These are phyloP conservation scores for Amanita rubescens DNA, from an alignment of 768 basidiomycete species.

Conservation along the genomic window DNA sequence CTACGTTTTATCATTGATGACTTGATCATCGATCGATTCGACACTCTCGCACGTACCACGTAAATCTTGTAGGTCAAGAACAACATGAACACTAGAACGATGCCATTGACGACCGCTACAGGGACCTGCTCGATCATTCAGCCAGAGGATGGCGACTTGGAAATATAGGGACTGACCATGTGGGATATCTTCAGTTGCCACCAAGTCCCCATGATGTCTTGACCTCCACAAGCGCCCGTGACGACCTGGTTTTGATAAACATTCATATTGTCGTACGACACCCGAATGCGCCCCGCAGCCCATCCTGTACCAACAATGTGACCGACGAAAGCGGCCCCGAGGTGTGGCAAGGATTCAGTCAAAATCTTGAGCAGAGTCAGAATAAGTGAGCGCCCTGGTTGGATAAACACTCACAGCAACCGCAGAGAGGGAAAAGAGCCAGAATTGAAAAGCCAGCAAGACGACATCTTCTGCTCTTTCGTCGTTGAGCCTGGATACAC, in stretches of 20 bases:
- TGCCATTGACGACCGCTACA: constrained; percentile 30
- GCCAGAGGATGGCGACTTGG: neutral
- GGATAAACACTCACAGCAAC: constrained; percentile 31
- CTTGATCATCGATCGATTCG: neutral
- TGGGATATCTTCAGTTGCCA: constrained; percentile 28
- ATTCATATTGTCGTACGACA: constrained; percentile 21
- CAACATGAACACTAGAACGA: constrained; percentile 28
- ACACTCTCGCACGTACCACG: constrained; percentile 23
- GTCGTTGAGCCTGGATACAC: constrained; percentile 26
- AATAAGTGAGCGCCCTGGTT: no score
- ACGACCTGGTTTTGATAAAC: constrained; percentile 30
- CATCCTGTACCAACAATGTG: constrained; percentile 41
- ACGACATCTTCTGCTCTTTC: constrained; percentile 42
- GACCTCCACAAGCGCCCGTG: constrained; percentile 29
- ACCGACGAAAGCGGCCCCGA: constrained; percentile 38
- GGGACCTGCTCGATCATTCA: constrained; percentile 25
- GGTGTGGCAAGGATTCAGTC: constrained; percentile 45
- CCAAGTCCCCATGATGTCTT: constrained; percentile 35
- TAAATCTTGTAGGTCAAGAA: constrained; percentile 36
- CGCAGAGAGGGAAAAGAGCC: constrained; percentile 39
- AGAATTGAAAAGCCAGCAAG: constrained; percentile 37
- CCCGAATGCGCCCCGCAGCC: constrained; percentile 35
- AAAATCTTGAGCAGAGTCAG: constrained; percentile 29
- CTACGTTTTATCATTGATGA: constrained; percentile 16
- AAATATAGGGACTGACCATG: constrained; percentile 24